Conservation (phyloP, 164 flowering plant species). For the Santalum album region DNA sequence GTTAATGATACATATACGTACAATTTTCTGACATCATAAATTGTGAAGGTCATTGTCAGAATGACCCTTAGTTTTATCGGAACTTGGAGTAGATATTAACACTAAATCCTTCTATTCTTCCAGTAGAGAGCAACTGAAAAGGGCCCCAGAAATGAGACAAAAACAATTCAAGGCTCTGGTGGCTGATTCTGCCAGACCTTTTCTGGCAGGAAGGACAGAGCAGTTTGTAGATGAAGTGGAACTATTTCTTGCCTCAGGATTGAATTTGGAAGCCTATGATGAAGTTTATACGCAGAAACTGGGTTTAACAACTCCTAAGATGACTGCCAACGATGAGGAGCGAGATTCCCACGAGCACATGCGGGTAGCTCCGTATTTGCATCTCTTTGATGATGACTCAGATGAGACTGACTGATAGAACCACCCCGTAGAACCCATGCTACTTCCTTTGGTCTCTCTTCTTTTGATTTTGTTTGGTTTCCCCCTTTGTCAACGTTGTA, state of each 20-base stretch:
- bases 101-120: slow-evolving; percentile 5
- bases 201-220: slow-evolving; percentile 48
- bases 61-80: too few species aligned
- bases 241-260: slow-evolving; percentile 72
- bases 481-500: too few species aligned
- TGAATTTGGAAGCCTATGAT: slow-evolving; percentile 73
- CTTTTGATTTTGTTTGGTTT: too few species aligned
- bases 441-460: too few species aligned
- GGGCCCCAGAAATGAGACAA: slow-evolving; percentile 26
- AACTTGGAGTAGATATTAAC: too few species aligned
- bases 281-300: slow-evolving; percentile 48
- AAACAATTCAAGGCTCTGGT: slow-evolving; percentile 46
- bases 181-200: slow-evolving; percentile 61
- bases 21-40: too few species aligned
- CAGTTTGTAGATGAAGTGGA: slow-evolving; percentile 70
- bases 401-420: slow-evolving; percentile 38
- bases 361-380: slow-evolving; percentile 25
- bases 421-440: too few species aligned
- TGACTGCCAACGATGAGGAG: slow-evolving; percentile 14
- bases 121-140: slow-evolving; percentile 26
- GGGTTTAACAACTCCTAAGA: slow-evolving; percentile 29
- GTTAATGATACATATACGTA: too few species aligned
- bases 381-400: slow-evolving; percentile 48
- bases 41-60: too few species aligned
- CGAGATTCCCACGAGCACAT: slow-evolving; percentile 10